These are phyloP conservation scores for Exophiala xenobiotica DNA, from an alignment of 2,329 filamentous ascomycete genomes.

Conservation along the genomic window DNA sequence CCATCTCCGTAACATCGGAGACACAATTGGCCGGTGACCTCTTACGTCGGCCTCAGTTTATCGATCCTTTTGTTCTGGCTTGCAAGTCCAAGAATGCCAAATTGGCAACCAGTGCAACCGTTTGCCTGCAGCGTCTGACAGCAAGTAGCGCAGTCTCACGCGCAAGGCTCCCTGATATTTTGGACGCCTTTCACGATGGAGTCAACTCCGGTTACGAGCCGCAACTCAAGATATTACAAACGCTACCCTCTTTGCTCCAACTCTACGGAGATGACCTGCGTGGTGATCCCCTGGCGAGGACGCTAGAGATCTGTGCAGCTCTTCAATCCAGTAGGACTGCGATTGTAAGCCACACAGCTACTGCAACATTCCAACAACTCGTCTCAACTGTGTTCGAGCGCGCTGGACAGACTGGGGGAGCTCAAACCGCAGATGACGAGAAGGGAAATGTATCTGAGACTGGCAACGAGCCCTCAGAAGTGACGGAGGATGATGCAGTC, in stretches of 20 bases:
- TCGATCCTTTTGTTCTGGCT: constrained; percentile 90
- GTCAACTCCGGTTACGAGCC: constrained; percentile 75
- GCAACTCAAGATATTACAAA: constrained; percentile 93
- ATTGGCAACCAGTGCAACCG: constrained; percentile 81
- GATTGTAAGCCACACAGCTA: constrained; percentile 92
- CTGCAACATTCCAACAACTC: constrained; percentile 92
- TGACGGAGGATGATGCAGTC: no score
- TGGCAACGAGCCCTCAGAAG: no score
- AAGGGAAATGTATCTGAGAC: constrained; percentile 16
- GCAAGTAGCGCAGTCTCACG: constrained; percentile 76
- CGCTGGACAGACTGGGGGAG: constrained; percentile 47
- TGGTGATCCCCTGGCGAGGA: constrained; percentile 75
- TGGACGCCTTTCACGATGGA: constrained; percentile 84
- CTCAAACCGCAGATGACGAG: constrained; percentile 15
- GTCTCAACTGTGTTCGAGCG: constrained; percentile 93
- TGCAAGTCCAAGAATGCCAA: constrained; percentile 88
- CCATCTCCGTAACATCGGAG: constrained; percentile 71
- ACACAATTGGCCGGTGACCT: constrained; percentile 76
- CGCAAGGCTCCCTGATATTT: constrained; percentile 76
- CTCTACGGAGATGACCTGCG: constrained; percentile 82
- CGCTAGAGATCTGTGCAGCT: constrained; percentile 86
- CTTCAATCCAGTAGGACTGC: constrained; percentile 88
- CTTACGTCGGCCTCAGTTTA: constrained; percentile 75
- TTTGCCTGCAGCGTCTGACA: constrained; percentile 85
- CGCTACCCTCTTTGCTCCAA: constrained; percentile 81